Base-by-base conservation (phyloP, 2,329 filamentous ascomycete genomes). In the Diplodia intermedia region DNA sequence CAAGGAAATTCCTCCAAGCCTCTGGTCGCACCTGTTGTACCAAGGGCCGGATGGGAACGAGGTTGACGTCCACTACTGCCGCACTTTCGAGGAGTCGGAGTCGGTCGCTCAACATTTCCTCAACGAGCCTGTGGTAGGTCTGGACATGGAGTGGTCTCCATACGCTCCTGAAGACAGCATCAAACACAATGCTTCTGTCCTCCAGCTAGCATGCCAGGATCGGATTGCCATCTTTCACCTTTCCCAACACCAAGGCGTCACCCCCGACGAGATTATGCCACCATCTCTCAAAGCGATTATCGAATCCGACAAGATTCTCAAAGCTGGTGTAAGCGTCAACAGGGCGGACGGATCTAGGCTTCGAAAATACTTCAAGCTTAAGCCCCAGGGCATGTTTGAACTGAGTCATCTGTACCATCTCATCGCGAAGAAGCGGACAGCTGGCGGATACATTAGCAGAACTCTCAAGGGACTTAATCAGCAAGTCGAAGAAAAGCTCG, bases 131-230 rank as follows among this genome's bases (percentile, higher is more conserved):
- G 79, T 96, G 2, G 77, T 97, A n/a, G 94, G 94, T 0, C 93
- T 97, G 70, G 94, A 97, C 74, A 85, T 97, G 70, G 94, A 97
- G 80, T 97, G 94, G 94, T 84, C 88, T 65, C 72, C 71, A 47
- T 69, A 85, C 6, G 83, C 87, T 0, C 80, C 75, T 6, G 82
- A 76, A 23, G 73, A 71, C 8, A 47, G 7, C n/a, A 79, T 89
- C 4, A 90, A 91, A 71, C 82, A 85, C 63, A 92, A 93, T 69
- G 86, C 96, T 7, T 94, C 91, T 0, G 79, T 97, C 47, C 90
- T 97, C 53, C 94, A 97, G 78, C 78, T 97, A 26, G 92, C 94
- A 0, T 91, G 88, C 69, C 86, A 91, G 53, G 87, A 90, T 70
- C 90, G 88, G 15, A 90, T 97, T 60, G 92, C 85, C 0, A 84